Conservation (phyloP, 441 rosid genomes). For the Caryocar brasiliense region DNA sequence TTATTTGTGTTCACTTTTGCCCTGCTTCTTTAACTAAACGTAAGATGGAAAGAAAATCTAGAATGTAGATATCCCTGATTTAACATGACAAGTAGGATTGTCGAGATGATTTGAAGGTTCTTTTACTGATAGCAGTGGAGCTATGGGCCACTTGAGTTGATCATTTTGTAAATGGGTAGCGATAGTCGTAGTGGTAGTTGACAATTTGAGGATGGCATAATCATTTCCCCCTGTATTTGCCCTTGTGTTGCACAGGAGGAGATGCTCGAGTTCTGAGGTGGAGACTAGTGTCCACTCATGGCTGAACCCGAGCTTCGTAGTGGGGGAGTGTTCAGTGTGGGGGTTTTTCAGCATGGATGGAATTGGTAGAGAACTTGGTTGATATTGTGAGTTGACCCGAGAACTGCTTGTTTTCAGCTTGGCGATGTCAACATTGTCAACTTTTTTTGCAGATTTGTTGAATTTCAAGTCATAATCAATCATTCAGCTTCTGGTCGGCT, state of each 20-base stretch:
- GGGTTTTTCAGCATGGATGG: conserved; percentile 29
- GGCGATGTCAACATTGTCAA: conserved; percentile 16
- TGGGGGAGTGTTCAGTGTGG: conserved; percentile 28
- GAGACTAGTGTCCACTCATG: conserved; percentile 42
- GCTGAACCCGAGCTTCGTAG: conserved; percentile 42
- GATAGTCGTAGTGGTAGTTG: conserved; percentile 41
- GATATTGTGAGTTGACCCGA: conserved; percentile 28
- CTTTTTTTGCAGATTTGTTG: conserved; percentile 26
- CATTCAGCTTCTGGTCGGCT: conserved; percentile 19
- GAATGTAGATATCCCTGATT: conserved; percentile 27
- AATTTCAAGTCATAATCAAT: conserved; percentile 16
- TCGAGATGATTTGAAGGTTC: conserved; percentile 23
- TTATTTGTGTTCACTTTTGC: conserved; percentile 2
- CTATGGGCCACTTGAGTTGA: conserved; percentile 32
- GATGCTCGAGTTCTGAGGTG: conserved; percentile 53
- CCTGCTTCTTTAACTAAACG: neutral
- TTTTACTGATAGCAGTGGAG: conserved; percentile 31
- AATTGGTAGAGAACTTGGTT: conserved; percentile 30
- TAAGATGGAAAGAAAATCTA: conserved; percentile 8
- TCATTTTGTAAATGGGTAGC: conserved; percentile 29
- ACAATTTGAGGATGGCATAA: conserved; percentile 52
- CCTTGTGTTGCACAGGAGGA: conserved; percentile 69
- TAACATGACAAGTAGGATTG: conserved; percentile 22
- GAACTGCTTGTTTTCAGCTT: conserved; percentile 18
- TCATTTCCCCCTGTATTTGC: conserved; percentile 70